phyloP scores from a whole-genome alignment of 2,329 filamentous ascomycete genomes.

The Fusarium equiseti region DNA sequence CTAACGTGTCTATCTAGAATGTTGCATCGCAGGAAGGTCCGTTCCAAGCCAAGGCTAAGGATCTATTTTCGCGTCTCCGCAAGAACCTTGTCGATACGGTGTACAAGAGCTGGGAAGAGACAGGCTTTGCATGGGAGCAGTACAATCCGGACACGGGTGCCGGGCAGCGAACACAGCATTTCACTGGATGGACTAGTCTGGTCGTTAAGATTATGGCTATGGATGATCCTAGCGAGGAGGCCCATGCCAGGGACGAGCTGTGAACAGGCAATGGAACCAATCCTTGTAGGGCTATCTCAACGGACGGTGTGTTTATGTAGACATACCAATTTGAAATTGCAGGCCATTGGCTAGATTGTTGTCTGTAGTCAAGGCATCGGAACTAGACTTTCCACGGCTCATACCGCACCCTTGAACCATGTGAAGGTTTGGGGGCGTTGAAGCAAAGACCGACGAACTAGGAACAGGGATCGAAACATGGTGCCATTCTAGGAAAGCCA shows the following conservation, averaged over 20 bases:
- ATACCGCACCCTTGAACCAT: constrained; percentile 33
- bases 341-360: constrained; percentile 12
- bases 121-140: constrained; percentile 98
- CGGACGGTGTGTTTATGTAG: constrained; percentile 10
- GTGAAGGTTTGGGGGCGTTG: constrained; percentile 20
- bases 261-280: constrained; percentile 45
- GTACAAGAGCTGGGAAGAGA: constrained; percentile 87
- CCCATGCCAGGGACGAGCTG: constrained; percentile 61
- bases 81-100: constrained; percentile 90
- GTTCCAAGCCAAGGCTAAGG: constrained; percentile 74
- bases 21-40: constrained; percentile 75
- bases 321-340: constrained; percentile 8
- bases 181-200: constrained; percentile 98
- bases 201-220: constrained; percentile 98
- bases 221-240: constrained; percentile 71
- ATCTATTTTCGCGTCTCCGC: constrained; percentile 81
- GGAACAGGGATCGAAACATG: constrained; percentile 20
- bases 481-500: constrained; percentile 27
- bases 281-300: constrained; percentile 15
- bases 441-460: not conserved
- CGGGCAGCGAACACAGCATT: constrained; percentile 97
- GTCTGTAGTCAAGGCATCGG: constrained; percentile 9
- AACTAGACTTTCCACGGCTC: constrained; percentile 21
- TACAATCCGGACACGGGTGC: constrained; percentile 93
- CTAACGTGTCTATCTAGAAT: constrained; percentile 60